Base-by-base conservation (phyloP, 2,329 filamentous ascomycete species). In the Sphaerulina vaccinii region DNA sequence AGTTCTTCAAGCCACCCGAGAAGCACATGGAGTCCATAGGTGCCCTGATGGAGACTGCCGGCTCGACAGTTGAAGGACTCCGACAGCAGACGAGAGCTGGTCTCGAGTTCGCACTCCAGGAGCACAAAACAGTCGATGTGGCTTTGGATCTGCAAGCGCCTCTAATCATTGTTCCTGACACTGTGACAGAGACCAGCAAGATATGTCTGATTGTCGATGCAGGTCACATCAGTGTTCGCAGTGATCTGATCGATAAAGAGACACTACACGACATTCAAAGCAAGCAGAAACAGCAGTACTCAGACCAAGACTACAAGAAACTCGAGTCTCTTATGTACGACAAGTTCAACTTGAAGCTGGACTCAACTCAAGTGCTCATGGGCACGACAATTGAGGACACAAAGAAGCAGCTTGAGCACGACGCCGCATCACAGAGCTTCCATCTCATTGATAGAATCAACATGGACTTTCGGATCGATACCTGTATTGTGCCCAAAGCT, bases 1-100 rank as follows among this genome's bases (percentile, higher is more conserved):
- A 90, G 62, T 99, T 99, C 75, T 99, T 99, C 76, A 87, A 92
- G 57, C 93, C 93, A 0, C 95, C 93, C 0, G 91, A 96, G 69
- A 82, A 91, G 44, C 95, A 99, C 68, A 96, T 99, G 91, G 93
- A 99, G 67, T 99, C 93, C 8, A 96, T 99, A 62, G 87, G 85
- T 10, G 95, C 93, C 1, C 79, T 99, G 50, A 89, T 99, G 84
- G 95, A 99, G 70, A 90, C 87, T 40, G 93, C 93, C 4, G 91
- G 93, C 19, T 92, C 92, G 1, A 99, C 93, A 0, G 92, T 99
- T 0, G 92, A 99, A 71, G 92, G 91, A 6, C 78, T 99, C 52
- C 83, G 95, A 27, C 91, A 97, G 68, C 95, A 99, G 73, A 99
- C 95, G 3, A 83, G 95, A 68, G 92, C 93, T 43, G 92, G 93